phyloP scores from a whole-genome alignment of 2,329 filamentous ascomycete species.

The Monosporascus sp. region DNA sequence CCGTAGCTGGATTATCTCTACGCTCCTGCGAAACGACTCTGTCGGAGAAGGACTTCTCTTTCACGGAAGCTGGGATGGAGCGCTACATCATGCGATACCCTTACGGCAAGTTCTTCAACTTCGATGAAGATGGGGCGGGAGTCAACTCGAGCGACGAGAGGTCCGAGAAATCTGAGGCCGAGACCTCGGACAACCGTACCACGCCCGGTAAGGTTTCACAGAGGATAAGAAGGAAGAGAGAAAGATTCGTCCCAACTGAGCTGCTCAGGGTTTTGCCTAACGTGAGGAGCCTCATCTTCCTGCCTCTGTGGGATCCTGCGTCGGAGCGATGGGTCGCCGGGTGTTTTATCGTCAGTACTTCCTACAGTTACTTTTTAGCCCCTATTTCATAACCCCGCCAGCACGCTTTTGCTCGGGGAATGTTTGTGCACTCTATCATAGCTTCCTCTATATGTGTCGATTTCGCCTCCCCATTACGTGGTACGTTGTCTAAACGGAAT shows the following conservation, averaged over 20 bases:
- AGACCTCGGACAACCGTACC: not conserved
- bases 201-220: not conserved
- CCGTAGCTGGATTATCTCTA: not conserved
- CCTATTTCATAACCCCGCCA: too few relatives aligned
- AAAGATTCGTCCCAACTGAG: constrained; percentile 18
- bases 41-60: not conserved
- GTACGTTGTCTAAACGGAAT: too few relatives aligned
- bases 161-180: constrained; percentile 2
- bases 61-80: constrained; percentile 4
- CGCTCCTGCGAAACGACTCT: not conserved
- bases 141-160: constrained; percentile 5
- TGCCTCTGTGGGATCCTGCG: constrained; percentile 30
- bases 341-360: constrained; percentile 20
- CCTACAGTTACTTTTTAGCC: too few relatives aligned
- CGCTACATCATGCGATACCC: constrained; percentile 16
- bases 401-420: too few relatives aligned
- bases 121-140: constrained; percentile 12
- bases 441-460: too few relatives aligned
- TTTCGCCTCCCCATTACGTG: too few relatives aligned
- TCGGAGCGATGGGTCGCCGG: constrained; percentile 29
- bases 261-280: constrained; percentile 28
- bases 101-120: constrained; percentile 16
- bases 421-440: too few relatives aligned
- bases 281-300: constrained; percentile 28
- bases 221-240: constrained; percentile 8